Evolutionary conservation across 208 protist species (phyloP).

Genomic region (Leishmania braziliensis): DNA sequence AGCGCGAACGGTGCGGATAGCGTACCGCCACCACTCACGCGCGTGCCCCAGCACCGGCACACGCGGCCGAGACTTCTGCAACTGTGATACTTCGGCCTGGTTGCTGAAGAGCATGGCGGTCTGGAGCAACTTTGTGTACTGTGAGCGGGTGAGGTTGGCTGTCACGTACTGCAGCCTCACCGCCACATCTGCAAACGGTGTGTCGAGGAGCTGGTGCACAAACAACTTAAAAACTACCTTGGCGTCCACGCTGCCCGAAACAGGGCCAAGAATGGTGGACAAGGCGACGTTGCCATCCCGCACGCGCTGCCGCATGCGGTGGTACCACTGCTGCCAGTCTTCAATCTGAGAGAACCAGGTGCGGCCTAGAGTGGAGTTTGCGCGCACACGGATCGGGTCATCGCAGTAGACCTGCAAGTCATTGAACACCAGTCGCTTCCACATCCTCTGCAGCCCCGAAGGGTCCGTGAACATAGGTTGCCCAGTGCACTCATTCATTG

Average conservation of each 20-base stretch:
- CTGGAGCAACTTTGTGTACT: slow-evolving; percentile 77
- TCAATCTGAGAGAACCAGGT: slow-evolving; percentile 52
- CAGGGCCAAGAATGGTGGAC: slow-evolving; percentile 83
- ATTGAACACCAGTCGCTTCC: slow-evolving; percentile 74
- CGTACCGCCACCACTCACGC: slow-evolving; percentile 79
- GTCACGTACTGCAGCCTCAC: slow-evolving; percentile 67
- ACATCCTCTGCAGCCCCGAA: slow-evolving; percentile 47
- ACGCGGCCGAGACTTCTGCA: slow-evolving; percentile 43
- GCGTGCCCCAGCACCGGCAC: slow-evolving; percentile 62
- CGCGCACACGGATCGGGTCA: slow-evolving; percentile 43
- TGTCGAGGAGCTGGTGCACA: slow-evolving; percentile 50
- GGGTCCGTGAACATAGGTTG: slow-evolving; percentile 81
- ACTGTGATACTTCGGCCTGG: slow-evolving; percentile 42
- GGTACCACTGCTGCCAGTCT: slow-evolving; percentile 72
- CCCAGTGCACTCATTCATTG: slow-evolving; percentile 67
- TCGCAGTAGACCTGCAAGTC: slow-evolving; percentile 90
- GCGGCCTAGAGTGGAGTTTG: slow-evolving; percentile 24
- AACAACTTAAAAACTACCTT: slow-evolving; percentile 77
- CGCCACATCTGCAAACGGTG: slow-evolving; percentile 64
- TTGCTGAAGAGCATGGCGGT: slow-evolving; percentile 59
- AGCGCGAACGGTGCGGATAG: slow-evolving; percentile 49
- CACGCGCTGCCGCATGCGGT: slow-evolving; percentile 74
- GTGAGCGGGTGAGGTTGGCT: slow-evolving; percentile 66
- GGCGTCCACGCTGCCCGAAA: slow-evolving; percentile 65
- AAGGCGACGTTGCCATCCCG: slow-evolving; percentile 52